phyloP scores from a whole-genome alignment of 2,329 filamentous ascomycete species.

The Alternaria gaisen region DNA sequence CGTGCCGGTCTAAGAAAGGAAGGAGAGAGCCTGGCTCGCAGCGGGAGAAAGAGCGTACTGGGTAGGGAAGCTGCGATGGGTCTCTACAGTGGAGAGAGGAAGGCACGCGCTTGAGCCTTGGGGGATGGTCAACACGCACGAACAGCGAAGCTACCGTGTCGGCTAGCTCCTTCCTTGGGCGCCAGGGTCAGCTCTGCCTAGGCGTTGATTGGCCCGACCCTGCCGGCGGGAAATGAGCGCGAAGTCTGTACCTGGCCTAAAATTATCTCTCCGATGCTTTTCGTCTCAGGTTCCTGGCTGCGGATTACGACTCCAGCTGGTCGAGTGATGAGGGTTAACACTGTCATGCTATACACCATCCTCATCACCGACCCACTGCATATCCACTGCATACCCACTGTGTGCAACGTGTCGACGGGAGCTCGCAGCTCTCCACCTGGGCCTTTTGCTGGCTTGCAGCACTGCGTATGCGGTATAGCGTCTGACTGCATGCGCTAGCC shows the following conservation, averaged over 20 bases:
- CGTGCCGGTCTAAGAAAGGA: constrained; percentile 36
- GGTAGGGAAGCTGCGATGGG: constrained; percentile 48
- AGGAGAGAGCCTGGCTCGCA: constrained; percentile 37
- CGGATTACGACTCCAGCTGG: not conserved
- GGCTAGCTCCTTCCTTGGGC: constrained; percentile 14
- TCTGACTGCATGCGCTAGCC: not conserved
- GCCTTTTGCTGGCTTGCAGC: constrained; percentile 7
- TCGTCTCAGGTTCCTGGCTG: constrained; percentile 7
- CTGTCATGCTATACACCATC: not conserved
- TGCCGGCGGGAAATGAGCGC: constrained; percentile 39
- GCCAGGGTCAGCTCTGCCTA: constrained; percentile 27
- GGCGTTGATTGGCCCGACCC: constrained; percentile 35
- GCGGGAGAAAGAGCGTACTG: constrained; percentile 48
- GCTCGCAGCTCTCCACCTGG: constrained; percentile 6
- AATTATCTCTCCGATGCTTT: constrained; percentile 37
- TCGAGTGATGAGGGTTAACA: not conserved
- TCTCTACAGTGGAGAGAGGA: constrained; percentile 31
- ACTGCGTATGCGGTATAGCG: constrained; percentile 7
- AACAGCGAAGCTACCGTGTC: constrained; percentile 7
- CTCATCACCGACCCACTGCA: not conserved
- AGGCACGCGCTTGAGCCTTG: constrained; percentile 33
- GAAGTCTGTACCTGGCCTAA: constrained; percentile 28
- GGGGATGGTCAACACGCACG: constrained; percentile 28
- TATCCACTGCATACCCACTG: not conserved
- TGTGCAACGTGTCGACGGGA: not conserved